Base-by-base conservation (phyloP, 768 basidiomycete species). In the Serendipita vermifera region DNA sequence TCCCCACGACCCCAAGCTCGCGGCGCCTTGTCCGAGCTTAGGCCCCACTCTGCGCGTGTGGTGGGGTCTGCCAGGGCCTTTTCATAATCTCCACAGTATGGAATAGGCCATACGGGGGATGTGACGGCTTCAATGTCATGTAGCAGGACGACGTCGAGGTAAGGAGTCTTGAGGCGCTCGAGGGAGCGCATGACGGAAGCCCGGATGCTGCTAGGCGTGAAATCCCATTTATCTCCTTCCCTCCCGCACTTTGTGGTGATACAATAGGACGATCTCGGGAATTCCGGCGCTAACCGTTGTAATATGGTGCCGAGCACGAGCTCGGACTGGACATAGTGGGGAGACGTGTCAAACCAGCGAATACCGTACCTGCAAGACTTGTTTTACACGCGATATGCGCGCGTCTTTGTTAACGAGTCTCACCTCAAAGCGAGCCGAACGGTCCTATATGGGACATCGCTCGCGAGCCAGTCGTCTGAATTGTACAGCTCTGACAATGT, bases 181-280 rank as follows among this genome's bases (percentile, higher is more conserved):
- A 90, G 70, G 62, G 85, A 87, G 57, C 77, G 78, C 46, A 72
- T 66, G 15, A 93, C 76, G 59, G 82, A 83, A 20, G 74, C 71
- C 15, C 83, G 79, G 55, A 93, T 78, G 33, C 75, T 78, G 3
- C 64, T 60, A 1, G 85, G 83, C 1, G 77, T 72, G 68, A 91
- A 92, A 67, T 93, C 85, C 61, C 91, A 91, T 38, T 74, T 71
- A 1, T 71, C 68, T 5, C 85, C 87, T 64, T 83, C 87, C 33
- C 89, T 77, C 22, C 90, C 90, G 59, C 85, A 86, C 66, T 93
- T 93, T 7, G 87, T 88, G 71, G 89, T 82, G 66, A 92, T 67
- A 59, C 81, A 76, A 65, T 91, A 91, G 3, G 85, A 81, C 1
- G 76, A 74, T 3, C 90, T 81, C 22, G 88, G 87, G 63, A 86